Percentiles rank a stretch among this genome's conserved stretches.
Conservation (phyloP, 2,329 filamentous ascomycete species). For the Beauveria sp. region DNA sequence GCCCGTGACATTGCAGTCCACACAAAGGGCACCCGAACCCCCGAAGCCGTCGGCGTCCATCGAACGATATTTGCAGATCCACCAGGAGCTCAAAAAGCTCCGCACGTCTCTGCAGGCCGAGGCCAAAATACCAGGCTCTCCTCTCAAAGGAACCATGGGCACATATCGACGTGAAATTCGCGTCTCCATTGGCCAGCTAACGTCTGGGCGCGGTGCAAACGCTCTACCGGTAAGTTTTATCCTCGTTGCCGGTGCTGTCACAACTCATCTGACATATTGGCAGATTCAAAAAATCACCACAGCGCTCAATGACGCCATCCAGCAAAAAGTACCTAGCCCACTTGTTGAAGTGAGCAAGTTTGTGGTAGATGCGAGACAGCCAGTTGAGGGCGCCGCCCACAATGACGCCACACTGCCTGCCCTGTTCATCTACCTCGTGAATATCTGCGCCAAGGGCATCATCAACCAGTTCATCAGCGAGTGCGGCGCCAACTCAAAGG, state of each 20-base stretch:
- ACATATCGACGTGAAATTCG: conserved; percentile 65
- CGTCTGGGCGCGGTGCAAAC: conserved; percentile 57
- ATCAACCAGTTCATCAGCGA: conserved; percentile 64
- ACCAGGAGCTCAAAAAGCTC: conserved; percentile 59
- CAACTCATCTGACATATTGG: conserved; percentile 14
- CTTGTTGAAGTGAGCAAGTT: conserved; percentile 48
- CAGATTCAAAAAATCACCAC: conserved; percentile 30
- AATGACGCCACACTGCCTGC: conserved; percentile 52
- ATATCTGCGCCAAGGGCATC: conserved; percentile 66
- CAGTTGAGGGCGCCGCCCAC: conserved; percentile 40
- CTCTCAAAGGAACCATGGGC: conserved; percentile 58
- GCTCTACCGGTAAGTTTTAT: conserved; percentile 27
- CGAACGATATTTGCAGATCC: conserved; percentile 51
- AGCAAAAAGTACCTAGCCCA: conserved; percentile 42
- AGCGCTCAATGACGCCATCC: conserved; percentile 45
- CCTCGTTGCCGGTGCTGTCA: neutral
- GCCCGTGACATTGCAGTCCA: conserved; percentile 3
- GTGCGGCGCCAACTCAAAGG: conserved; percentile 53
- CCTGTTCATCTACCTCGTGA: conserved; percentile 67
- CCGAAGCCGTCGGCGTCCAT: conserved; percentile 9
- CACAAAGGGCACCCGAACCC: neutral
- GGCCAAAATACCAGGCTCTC: conserved; percentile 35
- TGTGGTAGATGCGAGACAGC: conserved; percentile 37
- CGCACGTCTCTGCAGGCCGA: conserved; percentile 56
- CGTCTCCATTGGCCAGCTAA: conserved; percentile 67